Evolutionary conservation across 805 yeast genomes (phyloP), one percentile per base, ranked within the genome.

Genomic region (Maudiozyma pseudohumilis): DNA sequence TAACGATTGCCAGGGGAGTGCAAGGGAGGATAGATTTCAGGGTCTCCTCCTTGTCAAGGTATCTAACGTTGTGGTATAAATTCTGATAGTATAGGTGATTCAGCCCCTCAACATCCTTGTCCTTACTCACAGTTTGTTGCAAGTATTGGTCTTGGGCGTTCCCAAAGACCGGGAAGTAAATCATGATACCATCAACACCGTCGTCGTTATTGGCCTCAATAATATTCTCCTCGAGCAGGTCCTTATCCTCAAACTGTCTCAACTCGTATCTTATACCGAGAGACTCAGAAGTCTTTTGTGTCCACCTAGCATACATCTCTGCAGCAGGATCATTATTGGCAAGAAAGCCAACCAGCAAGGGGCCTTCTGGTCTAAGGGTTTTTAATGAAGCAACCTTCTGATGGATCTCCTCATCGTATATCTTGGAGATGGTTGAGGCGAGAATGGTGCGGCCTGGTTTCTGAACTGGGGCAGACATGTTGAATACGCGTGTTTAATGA

Each of bases 271-370:
- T 65, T 63, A 92, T 87, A 0, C 98, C 98, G 40, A 87, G 63
- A 16, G 83, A 77, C 52, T 76, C 80, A 48, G 92, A 76, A 1
- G 97, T 89, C 56, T 86, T 88, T 21, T 81, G 83, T 0, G 98
- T 89, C 96, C 96, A 92, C 35, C 77, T 78, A 34, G 98, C 97
- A 59, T 92, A 92, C 82, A 82, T 82, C 52, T 73, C 72, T 5
- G 96, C 97, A 10, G 97, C 96, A 2, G 96, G 97, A 51, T 92
- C 98, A 12, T 70, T 68, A 59, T 92, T 92, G 12, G 96, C 96
- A 29, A 92, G 66, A 43, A 92, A 76, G 0, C 98, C 98, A 24
- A 89, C 96, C 28, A 92, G 65, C 47, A 72, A 73, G 6, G 97
- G 97, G 23, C 70, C 66, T 44, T 72, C 64, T 1, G 63, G 61